Evolutionary conservation across 129 eudicot genomes (phyloP), one percentile per base, ranked within the genome.

Genomic region (Centaurea solstitialis): DNA sequence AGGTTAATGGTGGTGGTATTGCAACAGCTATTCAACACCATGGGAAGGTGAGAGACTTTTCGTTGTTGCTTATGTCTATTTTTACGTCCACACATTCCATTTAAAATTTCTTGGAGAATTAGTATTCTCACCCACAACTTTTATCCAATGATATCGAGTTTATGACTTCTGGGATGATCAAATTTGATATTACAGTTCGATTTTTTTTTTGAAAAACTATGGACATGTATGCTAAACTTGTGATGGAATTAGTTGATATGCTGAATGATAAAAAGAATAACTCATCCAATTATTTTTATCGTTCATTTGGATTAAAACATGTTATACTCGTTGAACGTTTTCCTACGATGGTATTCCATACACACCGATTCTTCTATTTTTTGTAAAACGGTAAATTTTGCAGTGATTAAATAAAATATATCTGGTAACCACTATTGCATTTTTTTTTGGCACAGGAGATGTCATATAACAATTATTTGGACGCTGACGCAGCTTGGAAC

Each of bases 401-500:
- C 35, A 10, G 33, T 18, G 10, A 62, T 76, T 15, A 61, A 61
- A 59, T 38, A 71, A 21, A 38, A 72, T 72, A 20, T 23, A 15
- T 15, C 12, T 45, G 9, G n/a, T 24, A 21, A 65, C 76, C 73
- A n/a, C 7, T 50, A 22, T 22, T 47, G 53, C 21, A 13, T 72
- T 9, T 5, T 61, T 61, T 76, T 39, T 74, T 74, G 71, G 24
- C 69, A 79, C 95, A 96, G 99, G 98, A 96, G 65, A 96, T 96
- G 99, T 96, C 99, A 0, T 96, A 96, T 81, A 96, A 96, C 82
- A 96, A 93, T 78, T 93, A 93, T 83, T 85, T 93, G 61, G 99
- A 96, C 79, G 98, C 99, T 65, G 99, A 93, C 85, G 99, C 99
- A 75, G 99, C 98, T 59, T 96, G 97, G 99, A 96, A 93, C 72